phyloP scores from a whole-genome alignment of 768 basidiomycete genomes.

The Suillus lakei region DNA sequence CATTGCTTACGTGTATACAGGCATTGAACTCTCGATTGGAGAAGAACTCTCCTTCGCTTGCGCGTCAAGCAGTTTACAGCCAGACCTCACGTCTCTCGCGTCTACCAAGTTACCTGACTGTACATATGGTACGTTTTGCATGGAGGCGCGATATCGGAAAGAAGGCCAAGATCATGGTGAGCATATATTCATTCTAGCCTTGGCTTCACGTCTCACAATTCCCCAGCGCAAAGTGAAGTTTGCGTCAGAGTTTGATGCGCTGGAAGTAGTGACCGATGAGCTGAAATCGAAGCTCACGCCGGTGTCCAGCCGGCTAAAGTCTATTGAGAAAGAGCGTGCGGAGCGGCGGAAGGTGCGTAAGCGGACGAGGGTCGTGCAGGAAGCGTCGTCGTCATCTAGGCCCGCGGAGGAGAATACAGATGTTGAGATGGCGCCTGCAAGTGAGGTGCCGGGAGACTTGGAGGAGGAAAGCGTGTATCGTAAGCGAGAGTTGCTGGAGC shows the following conservation, averaged over 20 bases:
- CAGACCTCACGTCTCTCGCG: slow-evolving; percentile 82
- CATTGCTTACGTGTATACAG: slow-evolving; percentile 44
- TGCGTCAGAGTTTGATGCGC: slow-evolving; percentile 83
- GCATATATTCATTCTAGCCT: slow-evolving; percentile 12
- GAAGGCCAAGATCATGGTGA: slow-evolving; percentile 97
- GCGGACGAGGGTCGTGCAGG: slow-evolving; percentile 56
- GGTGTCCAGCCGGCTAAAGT: slow-evolving; percentile 71
- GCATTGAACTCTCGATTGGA: slow-evolving; percentile 86
- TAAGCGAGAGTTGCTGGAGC: slow-evolving; percentile 63
- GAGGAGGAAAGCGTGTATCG: slow-evolving; percentile 71
- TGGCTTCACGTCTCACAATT: not conserved
- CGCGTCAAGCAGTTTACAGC: slow-evolving; percentile 80
- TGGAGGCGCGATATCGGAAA: slow-evolving; percentile 91
- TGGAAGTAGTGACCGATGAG: slow-evolving; percentile 82
- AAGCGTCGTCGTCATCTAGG: slow-evolving; percentile 24
- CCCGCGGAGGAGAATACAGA: slow-evolving; percentile 48
- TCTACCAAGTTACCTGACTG: slow-evolving; percentile 81
- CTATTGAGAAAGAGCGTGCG: slow-evolving; percentile 79
- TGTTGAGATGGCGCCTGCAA: slow-evolving; percentile 43
- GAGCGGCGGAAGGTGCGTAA: slow-evolving; percentile 86
- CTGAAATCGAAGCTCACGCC: slow-evolving; percentile 74
- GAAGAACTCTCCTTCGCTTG: slow-evolving; percentile 81
- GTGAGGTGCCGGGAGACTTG: slow-evolving; percentile 39
- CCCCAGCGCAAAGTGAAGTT: slow-evolving; percentile 89
- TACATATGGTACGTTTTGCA: slow-evolving; percentile 96